Conservation (phyloP, 495 filamentous ascomycete genomes). For the Daldinia decipiens region DNA sequence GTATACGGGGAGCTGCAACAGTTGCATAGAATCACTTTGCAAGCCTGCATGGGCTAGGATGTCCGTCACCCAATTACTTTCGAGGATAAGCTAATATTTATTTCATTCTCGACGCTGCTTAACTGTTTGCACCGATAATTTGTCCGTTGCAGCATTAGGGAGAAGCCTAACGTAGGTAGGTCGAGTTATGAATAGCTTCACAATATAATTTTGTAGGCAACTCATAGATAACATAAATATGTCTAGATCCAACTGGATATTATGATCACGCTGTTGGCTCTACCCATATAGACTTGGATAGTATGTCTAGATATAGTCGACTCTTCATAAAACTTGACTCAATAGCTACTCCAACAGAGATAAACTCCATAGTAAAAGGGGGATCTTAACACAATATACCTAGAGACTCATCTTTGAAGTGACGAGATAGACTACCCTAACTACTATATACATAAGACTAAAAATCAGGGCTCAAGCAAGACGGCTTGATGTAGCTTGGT, state of each 20-base stretch:
- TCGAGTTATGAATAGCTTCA: neutral
- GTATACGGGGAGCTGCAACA: slow-evolving; percentile 18
- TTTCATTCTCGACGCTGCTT: neutral
- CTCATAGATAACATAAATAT: neutral
- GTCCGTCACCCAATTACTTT: neutral
- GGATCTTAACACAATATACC: neutral
- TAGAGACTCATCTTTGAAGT: neutral
- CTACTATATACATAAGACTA: neutral
- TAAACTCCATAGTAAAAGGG: neutral
- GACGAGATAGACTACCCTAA: neutral
- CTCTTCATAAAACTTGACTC: neutral
- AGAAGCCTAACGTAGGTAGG: neutral
- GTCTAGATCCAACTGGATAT: too few relatives aligned
- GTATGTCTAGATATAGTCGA: neutral
- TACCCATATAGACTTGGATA: neutral
- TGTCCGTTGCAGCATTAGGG: neutral
- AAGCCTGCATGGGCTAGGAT: slow-evolving; percentile 27
- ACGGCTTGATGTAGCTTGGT: neutral
- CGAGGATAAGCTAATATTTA: neutral
- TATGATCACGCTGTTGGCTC: too few relatives aligned
- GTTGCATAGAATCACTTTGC: slow-evolving; percentile 7
- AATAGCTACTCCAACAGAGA: too few relatives aligned
- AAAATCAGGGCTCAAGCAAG: neutral
- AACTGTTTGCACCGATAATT: too few relatives aligned
- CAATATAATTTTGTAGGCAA: neutral